Base-by-base conservation (phyloP, 176 grass and related monocot species). In the Cenchrus americanus region DNA sequence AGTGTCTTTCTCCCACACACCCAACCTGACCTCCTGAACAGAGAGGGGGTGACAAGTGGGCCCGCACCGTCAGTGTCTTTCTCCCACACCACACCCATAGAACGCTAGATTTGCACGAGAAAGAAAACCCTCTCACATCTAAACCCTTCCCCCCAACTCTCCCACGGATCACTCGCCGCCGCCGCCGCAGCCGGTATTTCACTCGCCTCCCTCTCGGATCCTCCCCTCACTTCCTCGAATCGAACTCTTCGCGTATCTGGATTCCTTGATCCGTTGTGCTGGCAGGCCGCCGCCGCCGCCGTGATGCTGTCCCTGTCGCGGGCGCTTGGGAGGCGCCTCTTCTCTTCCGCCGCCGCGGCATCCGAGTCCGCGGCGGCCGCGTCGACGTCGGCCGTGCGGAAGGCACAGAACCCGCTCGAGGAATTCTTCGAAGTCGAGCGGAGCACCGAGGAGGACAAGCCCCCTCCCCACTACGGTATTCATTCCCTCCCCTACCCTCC, bases 381-480 rank as follows among this genome's bases (percentile, higher is more conserved):
- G 19, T 84, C 86, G 13, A 58, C 87, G 2, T 72, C 73, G 10
- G 83, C 75, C 17, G 83, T 69, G 27, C 83, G 78, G 83, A 90
- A 83, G 77, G 83, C 91, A 48, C 86, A 88, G 55, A 98, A 98
- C 75, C 89, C 93, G 6, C 93, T 98, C 12, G 91, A 98, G 87
- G 93, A 98, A 69, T 93, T 98, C 61, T 98, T 98, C 65, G 93
- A 98, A 87, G 87, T 94, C 42, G 91, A 98, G 42, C 71, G 96
- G 79, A 95, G 49, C 66, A 83, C 87, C 27, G 87, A 92, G 52
- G 96, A 98, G 1, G 89, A 94, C 32, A 90, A 96, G 70, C 83
- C 89, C 60, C 83, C 77, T 71, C 85, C 94, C 63, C 74, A 87
- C 85, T 98, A 94, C 61, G 96, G 93, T 98, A 92, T 26, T 1